These are phyloP conservation scores for Drosera spatulata DNA, from an alignment of 179 eudicot genomes.

Conservation along the genomic window DNA sequence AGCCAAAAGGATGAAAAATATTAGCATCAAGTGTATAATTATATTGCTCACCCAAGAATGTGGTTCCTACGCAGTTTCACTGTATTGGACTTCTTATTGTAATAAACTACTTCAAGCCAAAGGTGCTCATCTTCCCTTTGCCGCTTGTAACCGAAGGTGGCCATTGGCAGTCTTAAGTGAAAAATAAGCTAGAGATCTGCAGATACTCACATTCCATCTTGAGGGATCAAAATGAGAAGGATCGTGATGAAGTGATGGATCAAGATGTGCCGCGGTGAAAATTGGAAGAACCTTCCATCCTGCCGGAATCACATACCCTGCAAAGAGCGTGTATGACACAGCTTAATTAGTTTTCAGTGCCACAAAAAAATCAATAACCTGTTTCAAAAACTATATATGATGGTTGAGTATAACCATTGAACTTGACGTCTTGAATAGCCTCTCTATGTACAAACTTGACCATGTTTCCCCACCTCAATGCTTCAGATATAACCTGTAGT, in stretches of 20 bases:
- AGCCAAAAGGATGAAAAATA: no score
- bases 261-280: constrained; percentile 32
- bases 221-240: constrained; percentile 37
- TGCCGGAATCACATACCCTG: constrained; percentile 39
- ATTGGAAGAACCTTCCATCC: constrained; percentile 57
- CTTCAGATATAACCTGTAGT: constrained; percentile 34
- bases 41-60: no score
- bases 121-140: no score
- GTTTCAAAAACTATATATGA: no score
- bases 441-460: constrained; percentile 49
- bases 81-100: no score
- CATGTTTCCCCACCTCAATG: constrained; percentile 46
- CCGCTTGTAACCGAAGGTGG: no score
- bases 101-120: no score
- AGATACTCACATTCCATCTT: constrained; percentile 39
- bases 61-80: no score
- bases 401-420: constrained; percentile 22
- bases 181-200: not conserved
- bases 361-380: no score
- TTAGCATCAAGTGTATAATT: no score
- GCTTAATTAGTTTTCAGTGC: no score
- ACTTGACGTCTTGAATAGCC: constrained; percentile 39
- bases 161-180: no score
- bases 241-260: constrained; percentile 34
- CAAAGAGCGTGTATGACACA: not conserved